Conservation (phyloP, 306 rosid genomes). For the Carpinus fangiana region DNA sequence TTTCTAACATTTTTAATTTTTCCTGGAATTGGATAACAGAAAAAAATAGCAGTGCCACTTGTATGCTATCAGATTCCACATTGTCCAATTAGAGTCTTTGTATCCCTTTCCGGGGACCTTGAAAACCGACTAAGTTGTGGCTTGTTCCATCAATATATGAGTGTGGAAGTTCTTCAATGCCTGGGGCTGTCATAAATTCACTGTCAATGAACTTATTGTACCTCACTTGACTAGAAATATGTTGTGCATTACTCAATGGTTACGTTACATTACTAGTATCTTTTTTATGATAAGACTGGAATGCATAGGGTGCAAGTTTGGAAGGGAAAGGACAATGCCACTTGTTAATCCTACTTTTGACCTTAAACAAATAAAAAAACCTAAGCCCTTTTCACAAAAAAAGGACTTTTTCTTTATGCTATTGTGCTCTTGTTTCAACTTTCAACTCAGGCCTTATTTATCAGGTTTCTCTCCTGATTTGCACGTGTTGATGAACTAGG, state of each 20-base stretch:
- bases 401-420: not conserved
- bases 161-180: not conserved
- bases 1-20: not conserved
- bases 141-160: not conserved
- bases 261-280: not conserved
- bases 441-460: not conserved
- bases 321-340: not conserved
- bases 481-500: not conserved
- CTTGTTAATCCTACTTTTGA: not conserved
- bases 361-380: not conserved
- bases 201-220: not conserved
- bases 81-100: not conserved
- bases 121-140: not conserved
- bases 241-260: not conserved
- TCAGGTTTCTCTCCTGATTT: conserved; percentile 13
- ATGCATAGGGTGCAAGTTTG: not conserved
- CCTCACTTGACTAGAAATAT: not conserved
- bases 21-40: not conserved
- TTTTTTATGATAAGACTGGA: not conserved
- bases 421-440: not conserved
- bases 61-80: not conserved
- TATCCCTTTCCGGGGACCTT: not conserved
- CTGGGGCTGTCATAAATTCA: not conserved
- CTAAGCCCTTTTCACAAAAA: not conserved
- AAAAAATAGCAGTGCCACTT: not conserved